Evolutionary conservation across 306 rosid genomes (phyloP), one percentile per base, ranked within the genome.

Genomic region (Mucuna pruriens): DNA sequence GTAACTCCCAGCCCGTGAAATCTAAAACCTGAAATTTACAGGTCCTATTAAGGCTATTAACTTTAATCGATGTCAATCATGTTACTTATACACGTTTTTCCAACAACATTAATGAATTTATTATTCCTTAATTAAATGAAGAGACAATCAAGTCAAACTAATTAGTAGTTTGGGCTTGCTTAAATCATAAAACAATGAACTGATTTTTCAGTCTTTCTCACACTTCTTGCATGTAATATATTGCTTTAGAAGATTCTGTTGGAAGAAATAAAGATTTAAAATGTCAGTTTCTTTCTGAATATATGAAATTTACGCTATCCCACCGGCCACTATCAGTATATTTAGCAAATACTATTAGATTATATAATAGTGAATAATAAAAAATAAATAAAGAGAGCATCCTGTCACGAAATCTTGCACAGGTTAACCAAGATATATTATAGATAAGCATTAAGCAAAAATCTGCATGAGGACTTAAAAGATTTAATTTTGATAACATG

Each of bases 31-130:
- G 86, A 83, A 49, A 63, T 26, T 51, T 57, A 61, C 49, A 82
- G 22, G 79, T 71, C 71, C 60, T 39, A 70, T 76, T 57, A 57
- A 55, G 70, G 77, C 74, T 49, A 60, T 61, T 88, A 77, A 73
- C 81, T 85, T 77, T 45, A 29, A 83, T 66, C 82, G 82, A 76
- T 71, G 87, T 84, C 83, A 80, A 84, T 71, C 77, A 72, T 87
- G 82, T 54, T 83, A 81, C 74, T 48, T 80, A 82, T 61, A 83
- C 82, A 83, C 85, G 92, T 84, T 86, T 88, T 82, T 66, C 79
- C 85, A 78, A 91, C 87, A 76, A 79, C 39, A 83, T 55, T 36
- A 45, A 15, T 83, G 55, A 75, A 74, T 38, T 79, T 34, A 57
- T 63, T 76, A 81, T 89, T 82, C 80, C 90, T 80, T 29, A 44